These are phyloP conservation scores for Detonula confervacea DNA, from an alignment of 352 stramenopile genomes.

Conservation along the genomic window DNA sequence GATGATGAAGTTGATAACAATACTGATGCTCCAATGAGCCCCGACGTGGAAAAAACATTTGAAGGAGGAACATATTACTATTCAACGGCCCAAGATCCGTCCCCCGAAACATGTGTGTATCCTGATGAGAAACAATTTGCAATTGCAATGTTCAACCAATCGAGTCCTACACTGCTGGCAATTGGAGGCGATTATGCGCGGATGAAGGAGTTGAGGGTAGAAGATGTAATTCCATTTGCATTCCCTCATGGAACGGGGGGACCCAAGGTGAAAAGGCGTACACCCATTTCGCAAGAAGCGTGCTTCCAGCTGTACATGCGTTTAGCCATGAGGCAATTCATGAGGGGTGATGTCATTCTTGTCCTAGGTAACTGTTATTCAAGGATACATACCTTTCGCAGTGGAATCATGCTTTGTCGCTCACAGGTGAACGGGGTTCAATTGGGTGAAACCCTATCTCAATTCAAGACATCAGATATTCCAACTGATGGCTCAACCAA, in stretches of 20 bases:
- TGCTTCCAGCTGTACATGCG: slow-evolving; percentile 22
- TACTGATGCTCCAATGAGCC: slow-evolving; percentile 8
- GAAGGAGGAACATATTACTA: slow-evolving; percentile 29
- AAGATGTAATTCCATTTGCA: slow-evolving; percentile 17
- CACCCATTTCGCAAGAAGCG: slow-evolving; percentile 4
- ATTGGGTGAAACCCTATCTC: slow-evolving; percentile 9
- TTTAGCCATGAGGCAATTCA: slow-evolving; percentile 8
- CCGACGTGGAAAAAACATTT: slow-evolving; percentile 11
- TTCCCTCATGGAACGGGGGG: slow-evolving; percentile 23
- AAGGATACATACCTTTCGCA: too few species aligned
- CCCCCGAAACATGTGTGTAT: slow-evolving; percentile 18
- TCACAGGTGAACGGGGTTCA: slow-evolving; percentile 5
- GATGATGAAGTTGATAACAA: slow-evolving; percentile 6
- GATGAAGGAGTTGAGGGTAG: background rate
- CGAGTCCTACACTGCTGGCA: slow-evolving; percentile 11
- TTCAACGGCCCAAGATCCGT: slow-evolving; percentile 20
- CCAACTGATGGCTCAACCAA: background rate
- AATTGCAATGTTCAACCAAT: slow-evolving; percentile 13
- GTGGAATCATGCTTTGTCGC: slow-evolving; percentile 1
- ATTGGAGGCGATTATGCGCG: slow-evolving; percentile 21
- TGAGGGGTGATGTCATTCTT: slow-evolving; percentile 21
- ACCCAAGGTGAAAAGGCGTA: slow-evolving; percentile 3
- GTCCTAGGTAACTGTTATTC: slow-evolving; percentile 7
- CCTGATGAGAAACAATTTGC: slow-evolving; percentile 1
- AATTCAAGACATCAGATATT: slow-evolving; percentile 7